Base-by-base conservation (phyloP, 1,139 yeast species). In the Wickerhamomyces sp. region DNA sequence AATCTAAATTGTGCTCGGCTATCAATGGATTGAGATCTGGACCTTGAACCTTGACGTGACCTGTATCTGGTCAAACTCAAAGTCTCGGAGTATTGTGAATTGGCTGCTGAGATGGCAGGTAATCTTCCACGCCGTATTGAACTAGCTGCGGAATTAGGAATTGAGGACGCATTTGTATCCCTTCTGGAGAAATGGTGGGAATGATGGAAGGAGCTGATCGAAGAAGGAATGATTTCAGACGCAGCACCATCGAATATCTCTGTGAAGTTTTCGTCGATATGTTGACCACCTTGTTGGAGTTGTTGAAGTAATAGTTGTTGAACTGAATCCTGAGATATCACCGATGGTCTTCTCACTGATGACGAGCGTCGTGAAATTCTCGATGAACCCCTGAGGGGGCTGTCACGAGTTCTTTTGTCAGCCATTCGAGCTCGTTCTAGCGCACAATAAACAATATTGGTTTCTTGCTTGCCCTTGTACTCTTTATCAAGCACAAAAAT, bases 161-260 rank as follows among this genome's bases (percentile, higher is more conserved):
- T 51, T 32, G 26, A 53, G 39, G 38, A 51, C 51, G 52, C 43
- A n/a, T n/a, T n/a, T 36, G 57, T 49, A 53, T 52, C 56, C 39
- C 48, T 47, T 30, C 51, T 47, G 0, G 66, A 65, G 46, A 71
- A 68, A 42, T 63, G 73, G 61, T 74, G 78, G 7, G 74, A 71
- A 49, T 85, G 93, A 55, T 87, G 96, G 55, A 89, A 85, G 2
- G 95, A 76, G 2, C 94, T 77, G 46, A 87, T 83, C 1, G 96
- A 85, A 17, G 95, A 83, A 1, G 98, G 97, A 28, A 89, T 79
- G 26, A 86, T 76, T 50, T 85, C 95, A 6, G 89, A 78, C 0
- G 87, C 86, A 1, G 95, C 96, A 26, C 97, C 97, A 5, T 94
- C 81, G 59, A 74, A 89, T 64, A 87, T 80, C 57, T 89, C 96